A percentile compares a stretch with the other conserved stretches of the same genome.
Conservation (phyloP, 2,329 filamentous ascomycete species). For the Hymenotorrendiella dingleyae region DNA sequence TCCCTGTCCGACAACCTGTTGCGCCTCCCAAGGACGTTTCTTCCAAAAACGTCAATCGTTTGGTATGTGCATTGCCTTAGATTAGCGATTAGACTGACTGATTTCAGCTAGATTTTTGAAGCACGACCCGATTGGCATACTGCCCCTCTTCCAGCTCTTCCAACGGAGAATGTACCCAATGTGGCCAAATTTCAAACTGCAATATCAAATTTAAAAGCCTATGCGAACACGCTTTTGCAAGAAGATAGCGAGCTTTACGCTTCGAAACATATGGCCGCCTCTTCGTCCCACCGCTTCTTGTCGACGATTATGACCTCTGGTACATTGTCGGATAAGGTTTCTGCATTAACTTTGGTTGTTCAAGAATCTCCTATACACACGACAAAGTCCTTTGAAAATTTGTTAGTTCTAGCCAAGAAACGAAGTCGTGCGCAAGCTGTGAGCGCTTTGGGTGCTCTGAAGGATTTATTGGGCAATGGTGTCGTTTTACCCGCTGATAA, state of each 20-base stretch:
- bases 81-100: constrained; percentile 21
- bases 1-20: constrained; percentile 2
- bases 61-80: constrained; percentile 25
- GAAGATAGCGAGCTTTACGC: constrained; percentile 72
- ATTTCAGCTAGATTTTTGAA: constrained; percentile 44
- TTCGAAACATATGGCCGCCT: constrained; percentile 64
- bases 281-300: constrained; percentile 91
- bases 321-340: constrained; percentile 94
- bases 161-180: constrained; percentile 38
- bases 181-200: constrained; percentile 43
- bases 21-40: not conserved
- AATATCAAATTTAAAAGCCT: constrained; percentile 55
- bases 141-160: constrained; percentile 47
- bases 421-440: constrained; percentile 90
- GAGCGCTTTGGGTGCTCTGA: constrained; percentile 84
- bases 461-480: constrained; percentile 89
- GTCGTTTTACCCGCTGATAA: constrained; percentile 76
- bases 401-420: constrained; percentile 81
- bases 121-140: constrained; percentile 65
- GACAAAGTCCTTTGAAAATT: constrained; percentile 77
- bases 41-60: constrained; percentile 26
- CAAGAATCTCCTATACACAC: constrained; percentile 97
- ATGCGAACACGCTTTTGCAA: constrained; percentile 71
- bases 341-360: constrained; percentile 84
- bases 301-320: constrained; percentile 95